A percentile compares a stretch with the other conserved stretches of the same genome.
Evolutionary conservation across 177 flowering plant species (phyloP).

Genomic region (Vitis hybrid): DNA sequence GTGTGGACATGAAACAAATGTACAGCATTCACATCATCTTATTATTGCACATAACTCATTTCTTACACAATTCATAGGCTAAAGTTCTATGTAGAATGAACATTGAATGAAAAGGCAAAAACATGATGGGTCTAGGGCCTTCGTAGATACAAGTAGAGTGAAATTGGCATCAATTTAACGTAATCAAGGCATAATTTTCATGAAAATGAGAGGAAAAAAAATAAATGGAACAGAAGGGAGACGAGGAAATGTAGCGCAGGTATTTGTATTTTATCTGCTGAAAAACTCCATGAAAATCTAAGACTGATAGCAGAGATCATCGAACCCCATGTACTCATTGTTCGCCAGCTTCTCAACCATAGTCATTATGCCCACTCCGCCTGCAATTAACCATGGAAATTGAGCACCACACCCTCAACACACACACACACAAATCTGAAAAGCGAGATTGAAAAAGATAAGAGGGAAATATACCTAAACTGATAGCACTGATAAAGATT

Average conservation of each 20-base stretch:
- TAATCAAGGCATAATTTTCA: no score
- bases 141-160: no score
- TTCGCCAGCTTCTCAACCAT: conserved; percentile 44
- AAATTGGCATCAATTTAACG: no score
- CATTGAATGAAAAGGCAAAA: no score
- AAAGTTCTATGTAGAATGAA: no score
- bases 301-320: conserved; percentile 29
- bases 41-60: no score
- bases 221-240: no score
- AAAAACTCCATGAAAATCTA: conserved; percentile 7
- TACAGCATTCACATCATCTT: no score
- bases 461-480: conserved; percentile 28
- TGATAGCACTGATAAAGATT: conserved; percentile 43
- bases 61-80: no score
- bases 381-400: conserved; percentile 16
- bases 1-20: no score
- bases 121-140: no score
- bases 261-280: background rate
- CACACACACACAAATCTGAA: background rate
- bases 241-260: background rate
- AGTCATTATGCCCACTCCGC: conserved; percentile 46
- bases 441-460: background rate
- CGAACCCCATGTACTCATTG: conserved; percentile 53
- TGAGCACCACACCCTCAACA: background rate
- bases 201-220: no score